phyloP scores from a whole-genome alignment of 2,329 filamentous ascomycete genomes.

The Hymenoscyphus albidus region DNA sequence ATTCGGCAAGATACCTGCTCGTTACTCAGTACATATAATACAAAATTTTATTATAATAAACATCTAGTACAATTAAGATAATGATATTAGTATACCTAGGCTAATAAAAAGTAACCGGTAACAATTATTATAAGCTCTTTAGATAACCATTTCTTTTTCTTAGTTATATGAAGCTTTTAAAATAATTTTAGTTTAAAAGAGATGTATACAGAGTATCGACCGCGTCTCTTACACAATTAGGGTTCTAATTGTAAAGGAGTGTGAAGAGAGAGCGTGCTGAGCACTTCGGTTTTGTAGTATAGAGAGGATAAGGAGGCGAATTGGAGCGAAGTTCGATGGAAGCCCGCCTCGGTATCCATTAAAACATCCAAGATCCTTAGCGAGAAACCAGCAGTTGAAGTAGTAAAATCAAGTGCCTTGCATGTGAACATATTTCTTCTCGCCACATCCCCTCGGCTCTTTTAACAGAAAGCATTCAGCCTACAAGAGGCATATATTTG shows the following conservation, averaged over 20 bases:
- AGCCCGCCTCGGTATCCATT: conserved; percentile 4
- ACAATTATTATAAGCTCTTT: too few species aligned
- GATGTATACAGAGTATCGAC: too few species aligned
- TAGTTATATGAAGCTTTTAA: too few species aligned
- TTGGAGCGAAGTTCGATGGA: conserved; percentile 33
- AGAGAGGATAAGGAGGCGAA: conserved; percentile 38
- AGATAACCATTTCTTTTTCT: too few species aligned
- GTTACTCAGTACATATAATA: too few species aligned
- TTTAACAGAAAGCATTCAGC: neutral
- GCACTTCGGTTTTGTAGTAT: conserved; percentile 31
- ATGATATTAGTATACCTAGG: too few species aligned
- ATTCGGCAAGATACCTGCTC: conserved; percentile 31
- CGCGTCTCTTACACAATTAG: conserved; percentile 35
- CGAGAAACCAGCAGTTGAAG: neutral
- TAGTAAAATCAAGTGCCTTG: neutral
- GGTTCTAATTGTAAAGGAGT: conserved; percentile 15
- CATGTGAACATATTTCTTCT: neutral
- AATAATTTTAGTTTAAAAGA: too few species aligned
- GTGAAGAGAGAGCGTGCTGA: neutral
- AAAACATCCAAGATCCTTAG: neutral
- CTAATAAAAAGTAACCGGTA: too few species aligned
- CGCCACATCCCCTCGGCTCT: neutral
- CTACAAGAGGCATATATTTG: conserved; percentile 16
- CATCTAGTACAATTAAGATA: too few species aligned
- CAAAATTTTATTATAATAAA: too few species aligned